Evolutionary conservation across 495 filamentous ascomycete species (phyloP).

Genomic region (Paragyromitra xinjiangensis): DNA sequence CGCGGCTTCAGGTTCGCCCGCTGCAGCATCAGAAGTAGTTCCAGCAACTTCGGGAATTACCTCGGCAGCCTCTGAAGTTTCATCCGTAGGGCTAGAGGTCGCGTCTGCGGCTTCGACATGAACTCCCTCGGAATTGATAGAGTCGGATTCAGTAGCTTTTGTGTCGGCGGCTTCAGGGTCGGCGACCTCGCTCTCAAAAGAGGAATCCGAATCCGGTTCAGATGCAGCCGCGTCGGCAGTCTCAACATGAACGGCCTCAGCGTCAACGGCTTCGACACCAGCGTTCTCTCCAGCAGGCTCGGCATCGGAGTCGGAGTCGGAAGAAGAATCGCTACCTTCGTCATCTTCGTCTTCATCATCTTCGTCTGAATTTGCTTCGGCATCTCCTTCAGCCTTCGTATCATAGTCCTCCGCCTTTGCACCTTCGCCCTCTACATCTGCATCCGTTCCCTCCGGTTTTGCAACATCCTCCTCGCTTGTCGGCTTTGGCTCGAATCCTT

Average conservation of each 20-base stretch:
- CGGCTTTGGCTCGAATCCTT: constrained; percentile 59
- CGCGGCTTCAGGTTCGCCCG: background rate
- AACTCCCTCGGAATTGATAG: constrained; percentile 22
- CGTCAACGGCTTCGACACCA: constrained; percentile 17
- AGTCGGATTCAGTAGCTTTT: background rate
- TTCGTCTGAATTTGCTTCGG: background rate
- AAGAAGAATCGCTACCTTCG: background rate
- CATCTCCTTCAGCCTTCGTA: background rate
- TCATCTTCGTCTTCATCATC: constrained; percentile 7
- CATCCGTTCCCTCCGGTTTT: background rate
- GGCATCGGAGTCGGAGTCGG: constrained; percentile 3
- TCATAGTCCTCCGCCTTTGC: background rate
- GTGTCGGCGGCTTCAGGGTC: constrained; percentile 1
- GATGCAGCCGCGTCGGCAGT: constrained; percentile 13
- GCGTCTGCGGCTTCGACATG: constrained; percentile 26
- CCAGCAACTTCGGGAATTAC: background rate
- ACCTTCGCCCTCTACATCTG: background rate
- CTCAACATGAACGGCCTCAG: constrained; percentile 10
- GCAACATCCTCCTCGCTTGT: constrained; percentile 55
- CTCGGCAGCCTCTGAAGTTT: constrained; percentile 8
- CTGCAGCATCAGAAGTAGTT: constrained; percentile 2
- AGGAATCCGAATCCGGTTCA: constrained; percentile 20
- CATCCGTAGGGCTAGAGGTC: constrained; percentile 6
- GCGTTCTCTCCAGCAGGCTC: constrained; percentile 7
- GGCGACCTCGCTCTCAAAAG: constrained; percentile 26